Base-by-base conservation (phyloP, 2,329 filamentous ascomycete species). In the Nothomitra cinnamomea region DNA sequence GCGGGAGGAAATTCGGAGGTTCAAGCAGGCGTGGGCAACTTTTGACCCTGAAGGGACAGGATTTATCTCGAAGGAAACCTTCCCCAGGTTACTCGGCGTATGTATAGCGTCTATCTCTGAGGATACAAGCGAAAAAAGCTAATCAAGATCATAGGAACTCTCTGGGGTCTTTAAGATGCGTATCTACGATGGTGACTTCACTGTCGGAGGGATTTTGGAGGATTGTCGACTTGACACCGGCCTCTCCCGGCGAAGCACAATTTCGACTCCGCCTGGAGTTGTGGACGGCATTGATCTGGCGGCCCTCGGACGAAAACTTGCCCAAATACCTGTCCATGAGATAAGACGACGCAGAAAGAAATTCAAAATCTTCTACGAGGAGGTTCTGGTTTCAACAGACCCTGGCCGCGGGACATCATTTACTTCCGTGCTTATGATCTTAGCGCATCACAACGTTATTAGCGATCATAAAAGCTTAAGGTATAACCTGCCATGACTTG, bases 401-500 rank as follows among this genome's bases (percentile, higher is more conserved):
- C 85, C 83, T 1, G 87, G 94, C 62, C 78, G 79, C 57, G 92
- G 92, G 49, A 94, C 98, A 56, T 83, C 86, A 0, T 98, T 98
- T 66, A 92, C 87, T 2, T 83, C 84, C 4, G 83, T 95, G 21
- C 74, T 98, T 52, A 92, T 98, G 84, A 94, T 94, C 56, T 74
- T 98, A 55, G 90, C 94, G 35, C 92, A 98, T 67, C 94, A 98
- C 74, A 98, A 96, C 63, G 88, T 98, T 63, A 98, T 98, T 65
- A 95, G 83, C 60, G 92, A 98, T 67, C 95, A 84, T 71, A 95
- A 95, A 74, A 95, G 88, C 67, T 71, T 98, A 63, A 83, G 78
- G 82, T 85, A 70, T 64, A n/a, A n/a, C n/a, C n/a, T n/a, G n/a
- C n/a, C n/a, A n/a, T n/a, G n/a, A n/a, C n/a, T n/a, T n/a, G n/a